phyloP scores from a whole-genome alignment of 371 early-diverging fungal species.

The Choanephora cucurbitarum region DNA sequence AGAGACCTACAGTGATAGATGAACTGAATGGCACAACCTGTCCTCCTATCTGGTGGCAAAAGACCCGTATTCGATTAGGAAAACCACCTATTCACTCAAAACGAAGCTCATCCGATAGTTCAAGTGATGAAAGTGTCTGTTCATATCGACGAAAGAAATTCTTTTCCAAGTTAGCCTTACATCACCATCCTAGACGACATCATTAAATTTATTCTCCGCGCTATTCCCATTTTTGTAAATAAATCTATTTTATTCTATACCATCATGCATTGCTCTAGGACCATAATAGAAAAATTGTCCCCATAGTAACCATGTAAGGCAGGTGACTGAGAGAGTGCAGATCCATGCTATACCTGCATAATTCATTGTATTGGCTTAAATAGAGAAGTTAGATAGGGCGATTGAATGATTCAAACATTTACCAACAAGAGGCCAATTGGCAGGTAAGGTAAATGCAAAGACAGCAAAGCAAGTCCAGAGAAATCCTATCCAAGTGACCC shows the following conservation, averaged over 20 bases:
- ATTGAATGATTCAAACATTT: not conserved
- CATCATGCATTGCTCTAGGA: constrained; percentile 29
- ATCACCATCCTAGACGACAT: too few species aligned
- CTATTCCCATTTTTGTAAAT: not conserved
- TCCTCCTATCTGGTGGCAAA: constrained; percentile 38
- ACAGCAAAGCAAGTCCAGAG: constrained; percentile 38
- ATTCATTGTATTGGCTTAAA: constrained; percentile 23
- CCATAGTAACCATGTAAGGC: constrained; percentile 28
- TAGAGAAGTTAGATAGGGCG: not conserved
- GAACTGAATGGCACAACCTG: constrained; percentile 29
- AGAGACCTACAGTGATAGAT: constrained; percentile 20
- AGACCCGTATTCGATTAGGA: constrained; percentile 22
- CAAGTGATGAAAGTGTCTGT: constrained; percentile 11
- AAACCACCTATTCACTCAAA: constrained; percentile 20
- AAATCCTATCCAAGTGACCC: constrained; percentile 33
- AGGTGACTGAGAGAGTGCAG: constrained; percentile 13
- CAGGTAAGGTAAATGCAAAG: constrained; percentile 36
- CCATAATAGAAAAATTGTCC: constrained; percentile 31
- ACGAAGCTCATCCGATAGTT: too few species aligned
- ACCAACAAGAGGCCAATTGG: constrained; percentile 42
- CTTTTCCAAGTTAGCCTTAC: too few species aligned
- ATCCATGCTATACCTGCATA: constrained; percentile 25
- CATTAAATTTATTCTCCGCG: too few species aligned
- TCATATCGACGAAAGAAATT: not conserved
- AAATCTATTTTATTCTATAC: not conserved